Conservation (phyloP, 2,329 filamentous ascomycete genomes). For the Alternaria conjuncta region DNA sequence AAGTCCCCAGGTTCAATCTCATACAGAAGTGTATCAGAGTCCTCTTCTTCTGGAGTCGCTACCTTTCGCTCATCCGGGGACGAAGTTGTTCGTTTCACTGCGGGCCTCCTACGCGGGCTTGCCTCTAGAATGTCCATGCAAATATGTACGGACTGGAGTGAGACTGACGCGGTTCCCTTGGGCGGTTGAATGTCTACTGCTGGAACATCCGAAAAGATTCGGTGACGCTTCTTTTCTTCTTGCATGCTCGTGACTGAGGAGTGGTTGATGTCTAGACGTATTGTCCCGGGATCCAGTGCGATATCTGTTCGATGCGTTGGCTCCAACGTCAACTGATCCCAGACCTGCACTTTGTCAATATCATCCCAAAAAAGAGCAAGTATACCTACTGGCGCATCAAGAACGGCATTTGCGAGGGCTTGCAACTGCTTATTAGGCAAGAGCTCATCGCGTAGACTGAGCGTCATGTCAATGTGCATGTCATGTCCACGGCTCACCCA, state of each 20-base stretch:
- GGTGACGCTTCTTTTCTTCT: constrained; percentile 22
- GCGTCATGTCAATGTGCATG: constrained; percentile 38
- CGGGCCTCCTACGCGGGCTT: constrained; percentile 7
- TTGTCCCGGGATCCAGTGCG: constrained; percentile 4
- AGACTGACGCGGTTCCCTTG: constrained; percentile 26
- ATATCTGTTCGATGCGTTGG: constrained; percentile 21
- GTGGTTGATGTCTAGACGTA: constrained; percentile 33
- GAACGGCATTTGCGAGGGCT: constrained; percentile 30
- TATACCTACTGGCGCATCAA: constrained; percentile 37
- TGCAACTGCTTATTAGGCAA: constrained; percentile 24
- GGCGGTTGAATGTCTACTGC: constrained; percentile 40
- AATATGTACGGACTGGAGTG: constrained; percentile 39
- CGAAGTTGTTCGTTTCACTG: constrained; percentile 17
- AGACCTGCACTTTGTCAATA: constrained; percentile 33
- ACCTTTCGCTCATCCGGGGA: background rate
- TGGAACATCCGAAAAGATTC: constrained; percentile 30
- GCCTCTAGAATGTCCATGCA: constrained; percentile 27
- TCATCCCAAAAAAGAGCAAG: background rate
- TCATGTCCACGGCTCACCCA: constrained; percentile 46
- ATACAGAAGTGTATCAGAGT: background rate
- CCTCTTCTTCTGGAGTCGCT: background rate
- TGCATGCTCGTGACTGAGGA: constrained; percentile 3
- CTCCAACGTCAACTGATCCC: constrained; percentile 42
- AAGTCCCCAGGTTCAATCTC: background rate
- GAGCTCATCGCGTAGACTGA: constrained; percentile 34